Evolutionary conservation across 129 eudicot species (phyloP).

Genomic region (Silybum marianum): DNA sequence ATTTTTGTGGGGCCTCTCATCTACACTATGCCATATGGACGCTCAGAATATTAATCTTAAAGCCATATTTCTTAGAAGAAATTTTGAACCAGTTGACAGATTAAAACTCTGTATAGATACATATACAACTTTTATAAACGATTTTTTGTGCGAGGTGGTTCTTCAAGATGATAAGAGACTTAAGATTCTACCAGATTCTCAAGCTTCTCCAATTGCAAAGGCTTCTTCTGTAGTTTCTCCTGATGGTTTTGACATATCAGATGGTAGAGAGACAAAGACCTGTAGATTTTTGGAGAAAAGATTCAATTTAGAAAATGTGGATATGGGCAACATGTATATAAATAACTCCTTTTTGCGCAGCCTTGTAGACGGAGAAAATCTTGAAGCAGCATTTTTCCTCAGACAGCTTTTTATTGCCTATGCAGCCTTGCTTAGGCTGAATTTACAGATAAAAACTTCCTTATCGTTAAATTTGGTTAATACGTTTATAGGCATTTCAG

Average conservation of each 20-base stretch:
- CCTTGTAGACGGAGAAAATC: constrained; percentile 61
- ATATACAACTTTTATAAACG: constrained; percentile 41
- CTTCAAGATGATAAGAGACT: constrained; percentile 42
- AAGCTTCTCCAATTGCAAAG: background rate
- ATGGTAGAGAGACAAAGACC: constrained; percentile 1
- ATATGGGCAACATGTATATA: constrained; percentile 25
- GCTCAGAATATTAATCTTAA: constrained; percentile 26
- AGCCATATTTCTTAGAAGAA: constrained; percentile 37
- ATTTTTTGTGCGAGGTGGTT: constrained; percentile 41
- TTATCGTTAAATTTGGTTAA: constrained; percentile 45
- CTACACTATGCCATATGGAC: constrained; percentile 47
- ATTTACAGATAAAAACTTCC: constrained; percentile 47
- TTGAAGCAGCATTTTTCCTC: constrained; percentile 60
- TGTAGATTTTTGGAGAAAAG: constrained; percentile 24
- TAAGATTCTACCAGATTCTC: background rate
- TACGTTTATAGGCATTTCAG: constrained; percentile 44
- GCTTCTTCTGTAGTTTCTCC: background rate
- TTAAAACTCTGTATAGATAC: constrained; percentile 45
- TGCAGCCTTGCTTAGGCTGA: constrained; percentile 62
- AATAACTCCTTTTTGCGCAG: constrained; percentile 35
- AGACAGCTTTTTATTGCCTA: constrained; percentile 64
- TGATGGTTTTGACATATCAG: background rate
- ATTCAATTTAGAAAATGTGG: constrained; percentile 28
- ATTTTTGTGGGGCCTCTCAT: constrained; percentile 71
- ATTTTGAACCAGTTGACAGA: constrained; percentile 42